Percentiles rank a stretch among this genome's conserved stretches.
Evolutionary conservation across 2,329 filamentous ascomycete genomes (phyloP).

Genomic region (Polytolypa hystricis): DNA sequence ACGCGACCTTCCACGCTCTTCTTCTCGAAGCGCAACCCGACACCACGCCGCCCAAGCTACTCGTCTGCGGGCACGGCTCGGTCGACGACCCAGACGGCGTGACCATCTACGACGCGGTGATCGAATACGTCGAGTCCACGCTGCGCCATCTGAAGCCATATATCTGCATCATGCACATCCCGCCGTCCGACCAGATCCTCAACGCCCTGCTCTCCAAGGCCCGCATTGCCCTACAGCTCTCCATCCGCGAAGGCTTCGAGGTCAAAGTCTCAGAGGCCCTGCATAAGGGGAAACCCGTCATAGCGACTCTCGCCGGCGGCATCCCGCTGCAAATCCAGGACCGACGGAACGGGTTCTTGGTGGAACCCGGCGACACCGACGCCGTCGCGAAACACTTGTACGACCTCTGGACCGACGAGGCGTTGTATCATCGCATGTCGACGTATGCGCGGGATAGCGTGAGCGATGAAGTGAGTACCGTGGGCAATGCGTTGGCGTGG

Average conservation of each 20-base stretch:
- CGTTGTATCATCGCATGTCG: conserved; percentile 57
- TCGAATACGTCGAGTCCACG: conserved; percentile 52
- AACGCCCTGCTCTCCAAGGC: conserved; percentile 65
- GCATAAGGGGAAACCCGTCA: conserved; percentile 67
- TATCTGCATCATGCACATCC: conserved; percentile 65
- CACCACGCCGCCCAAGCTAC: conserved; percentile 54
- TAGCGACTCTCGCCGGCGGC: conserved; percentile 64
- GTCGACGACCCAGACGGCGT: conserved; percentile 71
- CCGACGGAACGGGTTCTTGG: conserved; percentile 60
- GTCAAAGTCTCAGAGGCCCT: conserved; percentile 77
- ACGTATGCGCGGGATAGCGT: conserved; percentile 53
- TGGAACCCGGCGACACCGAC: conserved; percentile 58
- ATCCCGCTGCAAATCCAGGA: conserved; percentile 70
- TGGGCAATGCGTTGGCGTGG: conserved; percentile 67
- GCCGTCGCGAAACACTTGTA: conserved; percentile 41
- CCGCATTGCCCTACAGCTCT: conserved; percentile 65
- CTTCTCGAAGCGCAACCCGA: conserved; percentile 39
- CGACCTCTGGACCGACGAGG: conserved; percentile 17
- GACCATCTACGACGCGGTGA: conserved; percentile 59
- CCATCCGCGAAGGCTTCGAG: conserved; percentile 72
- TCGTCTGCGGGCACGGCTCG: conserved; percentile 68
- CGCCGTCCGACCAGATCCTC: conserved; percentile 68
- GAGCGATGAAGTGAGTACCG: conserved; percentile 71
- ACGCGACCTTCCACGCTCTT: conserved; percentile 57
- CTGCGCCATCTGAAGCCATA: conserved; percentile 53